phyloP scores from a whole-genome alignment of 805 yeast genomes.

The Nakazawaea ishiwadae region DNA sequence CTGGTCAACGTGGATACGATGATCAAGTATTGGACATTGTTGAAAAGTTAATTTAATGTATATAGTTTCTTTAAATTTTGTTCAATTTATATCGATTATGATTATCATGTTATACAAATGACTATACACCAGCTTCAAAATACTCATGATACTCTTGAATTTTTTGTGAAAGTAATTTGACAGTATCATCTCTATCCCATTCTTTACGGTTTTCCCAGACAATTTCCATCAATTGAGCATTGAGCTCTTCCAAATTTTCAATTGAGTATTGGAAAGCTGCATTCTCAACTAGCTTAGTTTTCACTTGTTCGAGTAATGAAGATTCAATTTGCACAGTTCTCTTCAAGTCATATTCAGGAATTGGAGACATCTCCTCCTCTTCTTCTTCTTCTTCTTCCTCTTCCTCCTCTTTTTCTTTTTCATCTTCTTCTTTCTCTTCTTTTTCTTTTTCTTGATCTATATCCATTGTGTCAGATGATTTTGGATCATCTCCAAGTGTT shows the following conservation, averaged over 20 bases:
- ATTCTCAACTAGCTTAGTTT: slow-evolving; percentile 27
- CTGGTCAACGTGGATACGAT: slow-evolving; percentile 88
- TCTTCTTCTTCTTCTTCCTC: slow-evolving; percentile 21
- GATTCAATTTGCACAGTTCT: slow-evolving; percentile 28
- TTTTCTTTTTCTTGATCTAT: slow-evolving; percentile 11
- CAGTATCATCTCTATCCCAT: slow-evolving; percentile 38
- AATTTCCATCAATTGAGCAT: slow-evolving; percentile 65
- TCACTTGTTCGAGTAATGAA: slow-evolving; percentile 23
- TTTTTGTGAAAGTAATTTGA: slow-evolving; percentile 26
- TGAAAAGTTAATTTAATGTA: slow-evolving; percentile 6
- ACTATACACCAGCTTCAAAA: background rate
- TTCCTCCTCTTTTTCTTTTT: slow-evolving; percentile 11
- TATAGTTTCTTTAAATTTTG: background rate
- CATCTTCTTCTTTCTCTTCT: slow-evolving; percentile 17
- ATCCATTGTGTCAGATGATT: background rate
- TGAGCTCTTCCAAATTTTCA: slow-evolving; percentile 56
- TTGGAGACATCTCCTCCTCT: slow-evolving; percentile 17
- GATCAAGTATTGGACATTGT: slow-evolving; percentile 43
- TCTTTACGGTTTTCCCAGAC: slow-evolving; percentile 63
- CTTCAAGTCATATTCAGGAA: slow-evolving; percentile 11
- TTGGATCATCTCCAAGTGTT: too few relatives aligned
- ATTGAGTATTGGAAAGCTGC: slow-evolving; percentile 29
- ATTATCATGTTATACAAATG: slow-evolving; percentile 5
- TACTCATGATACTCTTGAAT: slow-evolving; percentile 14
- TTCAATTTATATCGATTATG: too few relatives aligned